Percentiles rank a stretch among this genome's conserved stretches.
phyloP scores from a whole-genome alignment of 345 rosid genomes.

The Populus davidiana region DNA sequence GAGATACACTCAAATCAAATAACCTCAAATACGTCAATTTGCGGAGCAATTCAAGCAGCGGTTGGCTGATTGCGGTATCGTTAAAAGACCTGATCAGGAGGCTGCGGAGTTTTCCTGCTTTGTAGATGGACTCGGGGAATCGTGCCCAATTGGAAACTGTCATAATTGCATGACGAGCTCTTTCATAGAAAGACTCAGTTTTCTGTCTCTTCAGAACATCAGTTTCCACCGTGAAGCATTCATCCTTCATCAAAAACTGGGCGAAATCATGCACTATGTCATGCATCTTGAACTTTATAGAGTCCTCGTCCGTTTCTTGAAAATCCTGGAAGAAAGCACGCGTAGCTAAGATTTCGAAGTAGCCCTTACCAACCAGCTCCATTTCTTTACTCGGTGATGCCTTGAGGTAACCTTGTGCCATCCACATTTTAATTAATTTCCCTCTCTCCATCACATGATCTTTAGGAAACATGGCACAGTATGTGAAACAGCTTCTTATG shows the following conservation, averaged over 20 bases:
- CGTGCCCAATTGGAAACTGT: neutral
- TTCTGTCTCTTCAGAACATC: neutral
- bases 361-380: conserved; percentile 1
- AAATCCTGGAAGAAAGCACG: conserved; percentile 9
- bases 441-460: neutral
- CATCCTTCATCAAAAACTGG: neutral
- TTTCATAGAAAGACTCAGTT: neutral
- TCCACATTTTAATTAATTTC: conserved; percentile 6
- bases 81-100: neutral
- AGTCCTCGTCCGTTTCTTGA: neutral
- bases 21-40: neutral
- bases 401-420: conserved; percentile 16
- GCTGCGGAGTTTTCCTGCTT: neutral
- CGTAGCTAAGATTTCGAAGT: neutral
- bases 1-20: neutral
- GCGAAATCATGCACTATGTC: conserved; percentile 16
- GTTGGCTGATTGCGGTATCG: no score
- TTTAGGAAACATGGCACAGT: conserved; percentile 8
- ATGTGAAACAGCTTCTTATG: neutral
- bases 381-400: neutral
- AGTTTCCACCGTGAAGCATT: neutral
- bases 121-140: neutral
- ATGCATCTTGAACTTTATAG: neutral
- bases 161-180: neutral
- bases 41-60: neutral